Base-by-base conservation (phyloP, 1,284 basidiomycete genomes). In the Marasmius sp. region DNA sequence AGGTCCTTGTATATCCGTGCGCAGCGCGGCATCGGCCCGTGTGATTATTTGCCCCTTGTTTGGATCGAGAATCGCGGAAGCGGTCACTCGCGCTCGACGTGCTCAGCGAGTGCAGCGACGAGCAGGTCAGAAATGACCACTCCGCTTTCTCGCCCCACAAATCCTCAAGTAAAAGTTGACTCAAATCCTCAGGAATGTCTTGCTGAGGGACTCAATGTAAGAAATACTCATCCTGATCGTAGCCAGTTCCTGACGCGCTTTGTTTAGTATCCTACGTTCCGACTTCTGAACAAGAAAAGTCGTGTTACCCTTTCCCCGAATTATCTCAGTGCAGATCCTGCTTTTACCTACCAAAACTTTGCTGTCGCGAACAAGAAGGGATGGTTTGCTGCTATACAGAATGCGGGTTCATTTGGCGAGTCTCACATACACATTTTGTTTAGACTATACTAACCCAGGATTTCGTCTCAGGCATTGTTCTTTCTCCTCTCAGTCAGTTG, bases 311-410 rank as follows among this genome's bases (percentile, higher is more conserved):
- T 92, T 11, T 91, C 89, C 12, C 71, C 78, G 5, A 69, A 79
- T 20, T 76, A 80, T 2, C 71, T 87, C 18, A 75, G 79, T 62
- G 74, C 82, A 22, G 70, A 80, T 14, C 63, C 76, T 66, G 71
- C 62, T 66, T 77, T 66, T 70, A 62, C 68, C 4, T 79, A 79
- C 63, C 72, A 67, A 45, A 68, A 89, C 18, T 83, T 92, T 65
- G 80, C 84, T 6, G 76, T 83, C 4, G 80, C 85, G 1, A 89
- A 87, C 68, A 72, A 76, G 12, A 81, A 76, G 64, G 86, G 83
- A 39, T 91, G 84, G 83, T 92, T 91, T 73, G 85, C 82, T 52
- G 87, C 88, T 49, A 80, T 84, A 54, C 76, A 75, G 27, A 75
- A 72, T 51, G 69, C 72, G 58, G 74, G 72, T 57, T 68, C 72